Evolutionary conservation across 495 filamentous ascomycete genomes (phyloP), one percentile per base, ranked within the genome.

Genomic region (Neurospora sp.): DNA sequence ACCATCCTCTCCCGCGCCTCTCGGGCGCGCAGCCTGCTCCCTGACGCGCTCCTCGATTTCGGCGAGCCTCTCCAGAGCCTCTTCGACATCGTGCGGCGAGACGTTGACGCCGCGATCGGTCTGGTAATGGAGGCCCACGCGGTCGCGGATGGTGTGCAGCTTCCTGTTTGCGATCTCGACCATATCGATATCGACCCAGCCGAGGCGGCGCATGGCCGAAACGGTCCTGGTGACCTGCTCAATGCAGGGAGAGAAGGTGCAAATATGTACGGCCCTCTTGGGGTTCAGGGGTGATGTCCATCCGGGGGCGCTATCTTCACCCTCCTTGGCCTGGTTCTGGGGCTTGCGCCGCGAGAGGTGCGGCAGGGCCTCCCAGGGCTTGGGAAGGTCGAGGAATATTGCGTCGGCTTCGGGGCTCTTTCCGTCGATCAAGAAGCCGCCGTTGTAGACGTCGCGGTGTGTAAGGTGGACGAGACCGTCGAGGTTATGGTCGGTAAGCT

Each of bases 201-300:
- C 92, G 3, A 92, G 83, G 39, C 89, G 85, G 47, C 94, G 91
- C 78, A 99, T 86, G 1, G 87, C 85, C 53, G 91, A 89, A 69
- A 97, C 89, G 0, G 96, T 98, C 44, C 88, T 87, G 39, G 91
- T 91, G 9, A 94, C 94, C 81, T 99, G 96, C 82, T 99, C 96
- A 76, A 99, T 94, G 80, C 96, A 99, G 0, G 96, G 96, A 8
- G 91, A 94, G 83, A 99, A 99, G 3, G 94, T 95, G 82, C 96
- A 99, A 73, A 99, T 83, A 73, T 93, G 86, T 22, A 89, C 87
- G 3, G 92, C 82, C 38, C 86, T 82, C 6, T 83, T 83, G 0
- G 92, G 89, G 73, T 94, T 89, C 4, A 99, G 86, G 0, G 93
- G 89, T 0, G 92, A 93, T 31, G 82, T 79, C 83, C 87, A 89